Conservation (phyloP, 2,329 filamentous ascomycete species). For the Elsinoe australis region DNA sequence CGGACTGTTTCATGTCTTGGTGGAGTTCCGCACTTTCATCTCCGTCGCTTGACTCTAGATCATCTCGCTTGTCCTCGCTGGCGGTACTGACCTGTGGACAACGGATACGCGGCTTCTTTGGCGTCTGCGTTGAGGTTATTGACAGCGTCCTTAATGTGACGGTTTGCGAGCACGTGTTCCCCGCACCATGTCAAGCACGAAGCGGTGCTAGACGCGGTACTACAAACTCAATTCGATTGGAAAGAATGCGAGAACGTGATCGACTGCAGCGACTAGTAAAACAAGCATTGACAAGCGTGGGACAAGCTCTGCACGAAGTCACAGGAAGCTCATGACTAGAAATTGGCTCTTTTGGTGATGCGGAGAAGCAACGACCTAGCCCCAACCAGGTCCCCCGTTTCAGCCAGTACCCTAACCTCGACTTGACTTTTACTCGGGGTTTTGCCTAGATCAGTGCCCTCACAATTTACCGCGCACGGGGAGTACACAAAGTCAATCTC, state of each 20-base stretch:
- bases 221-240: too few species aligned
- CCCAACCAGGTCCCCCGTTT: not conserved
- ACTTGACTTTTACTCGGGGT: not conserved
- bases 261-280: not conserved
- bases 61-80: too few species aligned
- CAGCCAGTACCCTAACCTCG: not conserved
- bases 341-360: not conserved
- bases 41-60: not conserved
- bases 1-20: not conserved
- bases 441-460: not conserved
- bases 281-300: not conserved
- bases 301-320: not conserved
- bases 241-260: not conserved
- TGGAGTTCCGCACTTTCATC: not conserved
- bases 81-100: not conserved
- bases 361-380: not conserved
- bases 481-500: not conserved
- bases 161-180: too few species aligned
- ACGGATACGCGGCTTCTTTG: not conserved
- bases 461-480: not conserved
- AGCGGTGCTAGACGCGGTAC: too few species aligned
- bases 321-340: not conserved
- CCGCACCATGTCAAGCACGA: too few species aligned
- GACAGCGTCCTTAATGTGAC: too few species aligned
- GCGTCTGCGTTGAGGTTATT: too few species aligned